Evolutionary conservation across 257 asterid species (phyloP).

Genomic region (Nicotiana noctiflora): DNA sequence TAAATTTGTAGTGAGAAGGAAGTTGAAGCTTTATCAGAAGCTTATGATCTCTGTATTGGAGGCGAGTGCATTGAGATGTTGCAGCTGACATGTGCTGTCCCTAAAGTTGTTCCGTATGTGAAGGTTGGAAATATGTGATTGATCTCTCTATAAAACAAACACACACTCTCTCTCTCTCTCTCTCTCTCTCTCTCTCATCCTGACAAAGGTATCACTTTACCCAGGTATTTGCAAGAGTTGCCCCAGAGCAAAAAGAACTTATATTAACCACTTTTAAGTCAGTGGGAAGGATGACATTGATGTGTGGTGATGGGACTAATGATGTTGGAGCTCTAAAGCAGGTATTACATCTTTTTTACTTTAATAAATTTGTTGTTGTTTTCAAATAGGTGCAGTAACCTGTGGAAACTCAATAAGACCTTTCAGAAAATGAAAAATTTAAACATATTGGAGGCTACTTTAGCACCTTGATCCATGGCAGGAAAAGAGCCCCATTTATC

Average conservation of each 20-base stretch:
- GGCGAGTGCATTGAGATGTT: conserved; percentile 95
- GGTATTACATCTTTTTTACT: conserved; percentile 32
- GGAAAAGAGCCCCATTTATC: not conserved
- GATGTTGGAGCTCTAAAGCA: conserved; percentile 99
- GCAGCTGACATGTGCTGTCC: conserved; percentile 68
- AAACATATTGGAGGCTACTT: not conserved
- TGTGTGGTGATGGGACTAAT: conserved; percentile 99
- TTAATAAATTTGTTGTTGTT: not conserved
- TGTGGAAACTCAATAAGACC: not conserved
- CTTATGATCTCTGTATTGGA: conserved; percentile 84
- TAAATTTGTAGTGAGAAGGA: conserved; percentile 51
- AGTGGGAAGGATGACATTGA: conserved; percentile 89
- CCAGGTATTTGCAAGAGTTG: conserved; percentile 97
- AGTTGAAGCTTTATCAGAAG: conserved; percentile 71
- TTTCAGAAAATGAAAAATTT: not conserved
- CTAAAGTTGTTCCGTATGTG: conserved; percentile 83
- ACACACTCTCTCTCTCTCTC: too few relatives aligned
- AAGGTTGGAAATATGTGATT: conserved; percentile 44
- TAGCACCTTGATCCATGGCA: not conserved
- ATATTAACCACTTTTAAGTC: conserved; percentile 88
- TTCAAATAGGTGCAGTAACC: not conserved
- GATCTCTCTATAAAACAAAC: not conserved
- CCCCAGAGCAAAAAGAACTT: conserved; percentile 98
- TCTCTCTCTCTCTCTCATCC: not conserved
- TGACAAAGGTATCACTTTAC: conserved; percentile 10